phyloP scores from a whole-genome alignment of 2,329 filamentous ascomycete genomes.

The Penicillium sp. region DNA sequence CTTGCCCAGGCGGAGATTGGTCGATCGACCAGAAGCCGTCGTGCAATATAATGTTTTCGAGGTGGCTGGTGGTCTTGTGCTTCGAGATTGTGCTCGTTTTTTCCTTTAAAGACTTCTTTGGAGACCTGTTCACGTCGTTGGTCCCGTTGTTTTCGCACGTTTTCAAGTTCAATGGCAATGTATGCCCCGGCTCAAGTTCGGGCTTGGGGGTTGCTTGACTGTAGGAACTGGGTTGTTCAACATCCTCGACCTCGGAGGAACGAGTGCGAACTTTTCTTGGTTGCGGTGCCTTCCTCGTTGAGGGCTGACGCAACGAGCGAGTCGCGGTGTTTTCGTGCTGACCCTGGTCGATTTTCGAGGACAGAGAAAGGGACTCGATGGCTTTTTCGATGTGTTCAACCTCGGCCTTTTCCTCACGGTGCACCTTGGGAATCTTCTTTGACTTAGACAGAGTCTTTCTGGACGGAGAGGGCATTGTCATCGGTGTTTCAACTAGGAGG shows the following conservation, averaged over 20 bases:
- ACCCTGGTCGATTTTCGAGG: neutral
- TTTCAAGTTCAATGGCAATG: neutral
- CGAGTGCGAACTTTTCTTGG: neutral
- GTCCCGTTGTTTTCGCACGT: neutral
- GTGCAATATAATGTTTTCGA: conserved; percentile 19
- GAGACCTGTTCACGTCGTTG: neutral
- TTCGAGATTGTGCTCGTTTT: neutral
- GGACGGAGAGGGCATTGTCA: neutral
- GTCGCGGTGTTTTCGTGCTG: neutral
- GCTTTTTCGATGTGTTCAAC: conserved; percentile 18
- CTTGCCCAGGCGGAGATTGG: conserved; percentile 3
- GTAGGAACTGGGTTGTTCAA: neutral
- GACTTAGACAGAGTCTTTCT: neutral
- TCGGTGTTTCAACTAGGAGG: neutral
- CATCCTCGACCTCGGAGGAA: neutral
- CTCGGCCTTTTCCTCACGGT: neutral
- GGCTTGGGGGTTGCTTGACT: neutral
- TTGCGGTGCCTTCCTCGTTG: neutral
- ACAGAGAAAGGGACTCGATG: conserved; percentile 19
- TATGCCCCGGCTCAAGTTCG: neutral
- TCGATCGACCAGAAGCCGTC: conserved; percentile 27
- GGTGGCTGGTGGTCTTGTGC: conserved; percentile 5
- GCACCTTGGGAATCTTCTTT: neutral
- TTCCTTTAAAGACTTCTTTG: neutral
- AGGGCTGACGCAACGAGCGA: neutral